These are phyloP conservation scores for Coemansia sp. DNA, from an alignment of 192 early-diverging fungal species.

Conservation along the genomic window DNA sequence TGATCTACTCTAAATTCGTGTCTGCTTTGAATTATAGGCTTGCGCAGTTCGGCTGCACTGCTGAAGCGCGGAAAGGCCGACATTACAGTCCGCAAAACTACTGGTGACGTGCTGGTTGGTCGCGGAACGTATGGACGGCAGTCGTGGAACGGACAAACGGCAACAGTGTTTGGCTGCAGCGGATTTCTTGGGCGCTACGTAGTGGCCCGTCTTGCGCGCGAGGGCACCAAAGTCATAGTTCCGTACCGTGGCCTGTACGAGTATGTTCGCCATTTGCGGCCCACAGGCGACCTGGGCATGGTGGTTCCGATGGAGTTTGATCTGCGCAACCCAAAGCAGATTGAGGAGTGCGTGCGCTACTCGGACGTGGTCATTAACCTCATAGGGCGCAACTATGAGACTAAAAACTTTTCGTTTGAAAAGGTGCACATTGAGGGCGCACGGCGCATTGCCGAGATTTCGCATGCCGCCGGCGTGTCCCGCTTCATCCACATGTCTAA, in stretches of 20 bases:
- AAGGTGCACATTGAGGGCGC: slow-evolving; percentile 85
- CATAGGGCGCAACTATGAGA: slow-evolving; percentile 87
- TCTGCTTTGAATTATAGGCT: slow-evolving; percentile 12
- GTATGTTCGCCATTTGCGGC: slow-evolving; percentile 81
- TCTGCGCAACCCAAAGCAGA: slow-evolving; percentile 79
- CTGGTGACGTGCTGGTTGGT: slow-evolving; percentile 54
- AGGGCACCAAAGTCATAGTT: slow-evolving; percentile 87
- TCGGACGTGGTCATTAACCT: slow-evolving; percentile 96
- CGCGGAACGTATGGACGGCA: slow-evolving; percentile 74
- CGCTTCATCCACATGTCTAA: slow-evolving; percentile 89
- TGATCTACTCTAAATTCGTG: not conserved
- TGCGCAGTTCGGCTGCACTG: slow-evolving; percentile 22
- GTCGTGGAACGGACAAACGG: slow-evolving; percentile 80
- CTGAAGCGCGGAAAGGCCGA: slow-evolving; percentile 54
- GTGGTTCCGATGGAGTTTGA: slow-evolving; percentile 90
- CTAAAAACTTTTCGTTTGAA: slow-evolving; percentile 90
- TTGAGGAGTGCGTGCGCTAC: slow-evolving; percentile 83
- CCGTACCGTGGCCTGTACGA: slow-evolving; percentile 88
- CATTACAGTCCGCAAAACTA: slow-evolving; percentile 42
- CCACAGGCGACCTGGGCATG: slow-evolving; percentile 93
- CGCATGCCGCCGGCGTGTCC: slow-evolving; percentile 76
- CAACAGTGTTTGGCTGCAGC: slow-evolving; percentile 94
- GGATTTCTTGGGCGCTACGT: slow-evolving; percentile 95
- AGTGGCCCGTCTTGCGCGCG: slow-evolving; percentile 86
- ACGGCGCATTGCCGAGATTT: slow-evolving; percentile 74